phyloP scores from a whole-genome alignment of 23 red algal species.

The Cyanidioschyzon merolae region DNA sequence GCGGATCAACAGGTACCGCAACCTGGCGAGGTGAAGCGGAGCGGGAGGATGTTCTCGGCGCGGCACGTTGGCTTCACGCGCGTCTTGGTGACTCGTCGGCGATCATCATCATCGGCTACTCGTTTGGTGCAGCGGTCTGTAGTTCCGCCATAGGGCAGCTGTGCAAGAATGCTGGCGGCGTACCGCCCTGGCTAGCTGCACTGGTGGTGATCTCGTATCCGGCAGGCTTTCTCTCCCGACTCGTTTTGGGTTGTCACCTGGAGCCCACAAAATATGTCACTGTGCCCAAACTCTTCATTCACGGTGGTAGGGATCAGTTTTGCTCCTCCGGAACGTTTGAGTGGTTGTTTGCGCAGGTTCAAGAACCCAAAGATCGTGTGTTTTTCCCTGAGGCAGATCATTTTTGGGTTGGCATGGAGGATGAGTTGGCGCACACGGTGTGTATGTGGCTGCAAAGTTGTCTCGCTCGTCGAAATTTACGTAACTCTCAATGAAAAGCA shows the following conservation, averaged over 20 bases:
- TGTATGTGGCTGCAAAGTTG: conserved; percentile 8
- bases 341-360: background rate
- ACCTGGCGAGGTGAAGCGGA: conserved; percentile 11
- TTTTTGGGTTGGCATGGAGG: conserved; percentile 15
- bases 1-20: background rate
- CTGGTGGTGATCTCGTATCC: background rate
- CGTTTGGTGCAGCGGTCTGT: conserved; percentile 7
- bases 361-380: background rate
- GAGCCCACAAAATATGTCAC: background rate
- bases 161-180: background rate
- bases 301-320: conserved; percentile 1
- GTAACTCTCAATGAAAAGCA: too few species aligned
- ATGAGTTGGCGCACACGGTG: background rate
- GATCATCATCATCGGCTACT: background rate
- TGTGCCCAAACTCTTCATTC: background rate
- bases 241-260: background rate
- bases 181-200: background rate
- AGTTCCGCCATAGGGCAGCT: conserved; percentile 4
- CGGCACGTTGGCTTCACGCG: conserved; percentile 2
- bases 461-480: background rate
- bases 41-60: conserved; percentile 8
- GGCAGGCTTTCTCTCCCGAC: conserved; percentile 5
- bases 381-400: conserved; percentile 8
- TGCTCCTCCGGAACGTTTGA: background rate
- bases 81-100: background rate